Base-by-base conservation (phyloP, 345 rosid genomes). In the Salix purpurea region DNA sequence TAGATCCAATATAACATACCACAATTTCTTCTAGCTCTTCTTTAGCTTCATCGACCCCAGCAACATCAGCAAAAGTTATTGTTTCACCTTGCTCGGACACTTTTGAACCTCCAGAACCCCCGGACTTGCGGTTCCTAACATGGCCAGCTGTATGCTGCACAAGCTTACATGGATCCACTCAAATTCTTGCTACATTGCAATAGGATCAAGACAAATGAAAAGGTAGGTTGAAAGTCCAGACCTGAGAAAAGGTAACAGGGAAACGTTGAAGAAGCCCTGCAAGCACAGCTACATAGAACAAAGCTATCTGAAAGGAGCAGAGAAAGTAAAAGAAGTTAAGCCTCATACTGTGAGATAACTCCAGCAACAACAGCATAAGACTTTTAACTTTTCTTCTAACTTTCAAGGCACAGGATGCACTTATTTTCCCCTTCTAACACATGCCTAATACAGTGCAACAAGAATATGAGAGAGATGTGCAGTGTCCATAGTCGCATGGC, bases 1-100 rank as follows among this genome's bases (percentile, higher is more conserved):
- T 7, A 21, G 58, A 65, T 26, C 18, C 54, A 77, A 48, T 70
- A 61, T 75, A 77, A 72, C 84, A 70, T 89, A 96, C 99, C 89
- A 96, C 98, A 61, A 96, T 96, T 84, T 96, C 99, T 87, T 96
- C 97, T 37, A 96, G 86, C 87, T 96, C 99, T 84, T 96, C 99
- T 85, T 92, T 96, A 16, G 99, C 99, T 82, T 94, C 99, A 86
- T 96, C 97, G 28, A 93, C 92, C 76, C 98, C 98, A 39, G 98
- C 99, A 79, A 96, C 97, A 76, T 96, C 99, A 71, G 98, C 92
- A 88, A 96, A 96, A 72, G 92, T 91, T 71, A 96, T 90, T 60
- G 85, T 68, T 79, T 90, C 97, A 72, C 94, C 95, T 76, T 87
- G 93, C 28, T 87, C 94, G 39, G 92, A 73, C n/a, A 76, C 89